Percentiles rank a stretch among this genome's conserved stretches.
phyloP scores from a whole-genome alignment of 345 rosid species.

The Arabidopsis arenosa region DNA sequence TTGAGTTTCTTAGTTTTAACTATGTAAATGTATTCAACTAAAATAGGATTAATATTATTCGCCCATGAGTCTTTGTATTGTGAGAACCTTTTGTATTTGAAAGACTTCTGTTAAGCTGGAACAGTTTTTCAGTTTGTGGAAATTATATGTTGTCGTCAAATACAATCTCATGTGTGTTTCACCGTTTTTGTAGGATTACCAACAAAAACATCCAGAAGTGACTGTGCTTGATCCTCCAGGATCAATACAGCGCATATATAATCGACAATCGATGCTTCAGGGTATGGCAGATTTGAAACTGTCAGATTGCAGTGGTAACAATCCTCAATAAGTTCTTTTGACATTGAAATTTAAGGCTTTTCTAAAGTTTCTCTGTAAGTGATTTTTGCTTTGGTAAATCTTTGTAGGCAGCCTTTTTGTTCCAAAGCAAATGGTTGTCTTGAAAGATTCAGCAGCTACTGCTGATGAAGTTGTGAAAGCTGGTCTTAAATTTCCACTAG shows the following conservation, averaged over 20 bases:
- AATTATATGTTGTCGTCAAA: constrained; percentile 16
- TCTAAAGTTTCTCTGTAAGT: constrained; percentile 19
- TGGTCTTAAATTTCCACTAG: constrained; percentile 82
- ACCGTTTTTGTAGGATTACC: constrained; percentile 66
- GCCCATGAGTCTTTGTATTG: background rate
- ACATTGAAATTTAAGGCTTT: background rate
- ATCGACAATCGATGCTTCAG: constrained; percentile 93
- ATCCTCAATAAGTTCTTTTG: constrained; percentile 1
- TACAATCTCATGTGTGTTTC: constrained; percentile 38
- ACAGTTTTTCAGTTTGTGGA: background rate
- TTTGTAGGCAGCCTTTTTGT: constrained; percentile 69
- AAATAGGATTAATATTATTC: background rate
- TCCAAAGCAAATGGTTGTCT: constrained; percentile 80
- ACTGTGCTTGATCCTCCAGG: constrained; percentile 86
- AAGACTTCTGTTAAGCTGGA: background rate
- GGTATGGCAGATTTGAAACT: constrained; percentile 75
- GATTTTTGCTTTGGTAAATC: constrained; percentile 26
- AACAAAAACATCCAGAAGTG: constrained; percentile 75
- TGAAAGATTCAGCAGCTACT: constrained; percentile 66
- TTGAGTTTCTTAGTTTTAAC: background rate
- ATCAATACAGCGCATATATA: constrained; percentile 68
- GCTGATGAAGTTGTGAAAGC: constrained; percentile 66
- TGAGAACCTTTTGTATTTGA: background rate
- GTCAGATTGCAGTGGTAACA: constrained; percentile 63
- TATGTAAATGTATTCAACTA: background rate